phyloP scores from a whole-genome alignment of 805 yeast species.

The Yamadazyma akitaensis region DNA sequence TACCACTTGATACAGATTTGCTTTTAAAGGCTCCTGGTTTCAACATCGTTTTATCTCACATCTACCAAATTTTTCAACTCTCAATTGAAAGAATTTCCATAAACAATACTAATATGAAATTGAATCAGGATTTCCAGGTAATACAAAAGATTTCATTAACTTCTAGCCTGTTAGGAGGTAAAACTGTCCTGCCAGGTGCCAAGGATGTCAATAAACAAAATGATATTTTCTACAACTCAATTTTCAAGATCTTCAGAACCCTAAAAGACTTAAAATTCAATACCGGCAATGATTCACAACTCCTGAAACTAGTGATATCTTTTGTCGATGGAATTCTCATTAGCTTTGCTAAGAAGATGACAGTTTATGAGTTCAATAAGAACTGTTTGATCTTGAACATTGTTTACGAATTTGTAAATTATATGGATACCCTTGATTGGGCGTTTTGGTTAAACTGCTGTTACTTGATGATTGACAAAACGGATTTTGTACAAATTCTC shows the following conservation, averaged over 20 bases:
- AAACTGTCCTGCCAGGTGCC: neutral
- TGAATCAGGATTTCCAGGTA: slow-evolving; percentile 6
- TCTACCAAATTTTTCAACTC: slow-evolving; percentile 40
- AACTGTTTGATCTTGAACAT: slow-evolving; percentile 40
- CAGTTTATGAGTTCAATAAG: slow-evolving; percentile 36
- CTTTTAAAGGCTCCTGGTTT: slow-evolving; percentile 42
- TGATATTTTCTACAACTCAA: slow-evolving; percentile 37
- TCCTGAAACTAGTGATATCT: neutral
- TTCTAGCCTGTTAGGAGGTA: neutral
- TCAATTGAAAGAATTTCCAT: slow-evolving; percentile 24
- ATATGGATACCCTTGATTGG: slow-evolving; percentile 55
- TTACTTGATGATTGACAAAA: slow-evolving; percentile 51
- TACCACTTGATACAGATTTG: slow-evolving; percentile 8
- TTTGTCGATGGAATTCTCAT: slow-evolving; percentile 34
- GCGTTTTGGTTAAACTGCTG: slow-evolving; percentile 67
- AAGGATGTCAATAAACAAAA: slow-evolving; percentile 19
- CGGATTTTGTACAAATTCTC: slow-evolving; percentile 61
- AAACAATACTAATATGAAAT: slow-evolving; percentile 12
- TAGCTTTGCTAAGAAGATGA: slow-evolving; percentile 31
- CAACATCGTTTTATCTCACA: slow-evolving; percentile 42
- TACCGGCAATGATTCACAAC: neutral
- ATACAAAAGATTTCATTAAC: neutral
- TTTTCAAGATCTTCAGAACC: slow-evolving; percentile 37
- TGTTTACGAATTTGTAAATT: slow-evolving; percentile 36
- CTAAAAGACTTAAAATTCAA: slow-evolving; percentile 33